phyloP scores from a whole-genome alignment of 306 rosid genomes.

The Mucuna pruriens region DNA sequence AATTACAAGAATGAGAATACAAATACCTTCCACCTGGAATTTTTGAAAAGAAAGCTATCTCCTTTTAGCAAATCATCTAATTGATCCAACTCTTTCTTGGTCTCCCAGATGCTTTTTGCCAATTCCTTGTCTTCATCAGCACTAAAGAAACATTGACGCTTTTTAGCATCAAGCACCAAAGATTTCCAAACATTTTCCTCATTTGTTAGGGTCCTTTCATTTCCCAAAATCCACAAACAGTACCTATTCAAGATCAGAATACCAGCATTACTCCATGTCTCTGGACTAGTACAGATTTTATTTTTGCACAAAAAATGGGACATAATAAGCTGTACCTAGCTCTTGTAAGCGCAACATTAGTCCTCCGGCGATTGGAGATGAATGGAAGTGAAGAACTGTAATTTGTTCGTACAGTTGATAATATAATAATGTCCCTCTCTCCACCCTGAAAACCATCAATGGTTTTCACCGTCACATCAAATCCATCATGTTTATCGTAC shows the following conservation, averaged over 20 bases:
- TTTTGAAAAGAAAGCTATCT: conserved; percentile 61
- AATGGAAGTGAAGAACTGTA: conserved; percentile 48
- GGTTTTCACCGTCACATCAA: conserved; percentile 69
- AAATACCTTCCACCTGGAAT: conserved; percentile 74
- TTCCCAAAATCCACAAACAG: conserved; percentile 83
- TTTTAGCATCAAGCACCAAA: conserved; percentile 63
- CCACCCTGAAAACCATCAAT: conserved; percentile 88
- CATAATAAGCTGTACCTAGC: conserved; percentile 58
- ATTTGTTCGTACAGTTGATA: conserved; percentile 73
- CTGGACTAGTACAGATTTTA: not conserved
- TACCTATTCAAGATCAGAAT: conserved; percentile 50
- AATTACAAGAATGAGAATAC: not conserved
- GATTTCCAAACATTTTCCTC: conserved; percentile 61
- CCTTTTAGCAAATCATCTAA: conserved; percentile 70
- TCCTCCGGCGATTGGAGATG: conserved; percentile 57
- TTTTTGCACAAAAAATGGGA: not conserved
- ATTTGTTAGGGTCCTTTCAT: conserved; percentile 48
- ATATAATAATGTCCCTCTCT: conserved; percentile 71
- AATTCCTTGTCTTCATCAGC: conserved; percentile 67
- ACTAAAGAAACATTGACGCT: conserved; percentile 63
- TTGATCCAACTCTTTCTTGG: conserved; percentile 61
- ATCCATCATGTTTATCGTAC: conserved; percentile 51
- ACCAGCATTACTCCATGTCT: not conserved
- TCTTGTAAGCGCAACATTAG: conserved; percentile 84
- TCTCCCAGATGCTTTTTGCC: conserved; percentile 60